Conservation (phyloP, 2,329 filamentous ascomycete species). For the Tetracladium maxilliforme region DNA sequence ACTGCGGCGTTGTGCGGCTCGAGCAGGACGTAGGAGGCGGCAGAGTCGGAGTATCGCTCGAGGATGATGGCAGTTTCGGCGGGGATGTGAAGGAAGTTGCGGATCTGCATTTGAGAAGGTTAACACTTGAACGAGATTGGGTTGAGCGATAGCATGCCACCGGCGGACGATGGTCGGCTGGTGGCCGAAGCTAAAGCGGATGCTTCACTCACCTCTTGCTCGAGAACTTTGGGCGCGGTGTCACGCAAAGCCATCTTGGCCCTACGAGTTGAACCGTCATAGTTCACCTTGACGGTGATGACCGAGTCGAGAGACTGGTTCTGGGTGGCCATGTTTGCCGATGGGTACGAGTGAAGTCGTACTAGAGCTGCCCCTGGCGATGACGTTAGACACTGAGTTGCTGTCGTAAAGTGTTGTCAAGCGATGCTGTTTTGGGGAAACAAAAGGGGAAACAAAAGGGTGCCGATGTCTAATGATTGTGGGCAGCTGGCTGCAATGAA, state of each 20-base stretch:
- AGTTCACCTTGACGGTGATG: constrained; percentile 75
- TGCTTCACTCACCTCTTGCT: constrained; percentile 60
- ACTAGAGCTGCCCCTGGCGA: no score
- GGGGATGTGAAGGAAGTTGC: constrained; percentile 50
- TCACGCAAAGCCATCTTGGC: constrained; percentile 86
- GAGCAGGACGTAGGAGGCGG: constrained; percentile 64
- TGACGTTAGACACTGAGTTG: no score
- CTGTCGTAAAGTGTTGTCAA: no score
- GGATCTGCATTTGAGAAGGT: constrained; percentile 38
- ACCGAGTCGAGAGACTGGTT: constrained; percentile 51
- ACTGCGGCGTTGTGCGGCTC: constrained; percentile 64
- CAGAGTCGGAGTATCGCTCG: constrained; percentile 93
- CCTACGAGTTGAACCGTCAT: constrained; percentile 61
- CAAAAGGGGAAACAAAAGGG: no score
- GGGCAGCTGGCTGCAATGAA: no score
- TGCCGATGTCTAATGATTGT: no score
- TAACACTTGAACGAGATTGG: background rate
- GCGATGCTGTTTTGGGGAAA: no score
- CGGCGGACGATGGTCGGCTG: constrained; percentile 1
- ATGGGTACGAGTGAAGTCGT: no score
- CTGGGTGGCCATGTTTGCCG: no score
- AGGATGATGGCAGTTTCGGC: constrained; percentile 49
- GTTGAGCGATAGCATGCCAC: constrained; percentile 4
- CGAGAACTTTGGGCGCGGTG: constrained; percentile 58
- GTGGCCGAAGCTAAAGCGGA: background rate